phyloP scores from a whole-genome alignment of 768 basidiomycete genomes.

The Lactarius pseudohatsudake region DNA sequence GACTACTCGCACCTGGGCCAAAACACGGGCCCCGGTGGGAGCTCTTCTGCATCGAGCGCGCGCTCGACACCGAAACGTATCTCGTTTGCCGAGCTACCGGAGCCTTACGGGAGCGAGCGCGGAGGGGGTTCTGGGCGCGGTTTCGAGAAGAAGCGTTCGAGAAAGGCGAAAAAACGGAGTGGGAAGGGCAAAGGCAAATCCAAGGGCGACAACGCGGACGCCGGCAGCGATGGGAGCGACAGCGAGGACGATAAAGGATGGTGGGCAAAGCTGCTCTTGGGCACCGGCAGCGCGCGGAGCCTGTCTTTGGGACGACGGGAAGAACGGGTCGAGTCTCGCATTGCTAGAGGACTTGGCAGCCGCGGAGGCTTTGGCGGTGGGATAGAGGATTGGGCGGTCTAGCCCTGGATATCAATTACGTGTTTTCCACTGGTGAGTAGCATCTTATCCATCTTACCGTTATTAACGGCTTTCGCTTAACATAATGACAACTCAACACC shows the following conservation, averaged over 20 bases:
- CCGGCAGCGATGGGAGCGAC: conserved; percentile 20
- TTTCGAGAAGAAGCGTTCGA: conserved; percentile 27
- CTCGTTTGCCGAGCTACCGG: conserved; percentile 73
- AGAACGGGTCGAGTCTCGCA: conserved; percentile 43
- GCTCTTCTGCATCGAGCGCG: conserved; percentile 46
- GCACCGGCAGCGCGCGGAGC: conserved; percentile 25
- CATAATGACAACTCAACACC: neutral
- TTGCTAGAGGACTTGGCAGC: conserved; percentile 36
- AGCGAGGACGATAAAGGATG: conserved; percentile 28
- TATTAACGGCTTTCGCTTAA: conserved; percentile 12
- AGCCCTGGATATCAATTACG: conserved; percentile 19
- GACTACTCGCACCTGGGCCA: conserved; percentile 24
- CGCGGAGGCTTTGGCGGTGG: conserved; percentile 43
- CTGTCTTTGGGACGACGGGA: conserved; percentile 44
- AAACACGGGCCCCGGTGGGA: conserved; percentile 35
- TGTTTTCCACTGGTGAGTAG: conserved; percentile 9
- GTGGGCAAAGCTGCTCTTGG: conserved; percentile 37
- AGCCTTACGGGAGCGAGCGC: conserved; percentile 46
- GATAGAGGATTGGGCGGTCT: conserved; percentile 54
- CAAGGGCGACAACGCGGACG: conserved; percentile 31
- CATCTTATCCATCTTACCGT: neutral
- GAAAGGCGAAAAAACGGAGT: conserved; percentile 30
- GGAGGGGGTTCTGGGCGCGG: conserved; percentile 27
- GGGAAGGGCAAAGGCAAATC: conserved; percentile 40
- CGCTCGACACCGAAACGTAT: conserved; percentile 71